These are phyloP conservation scores for Geotrichum cucujoidarum DNA, from an alignment of 1,139 yeast genomes.

Conservation along the genomic window DNA sequence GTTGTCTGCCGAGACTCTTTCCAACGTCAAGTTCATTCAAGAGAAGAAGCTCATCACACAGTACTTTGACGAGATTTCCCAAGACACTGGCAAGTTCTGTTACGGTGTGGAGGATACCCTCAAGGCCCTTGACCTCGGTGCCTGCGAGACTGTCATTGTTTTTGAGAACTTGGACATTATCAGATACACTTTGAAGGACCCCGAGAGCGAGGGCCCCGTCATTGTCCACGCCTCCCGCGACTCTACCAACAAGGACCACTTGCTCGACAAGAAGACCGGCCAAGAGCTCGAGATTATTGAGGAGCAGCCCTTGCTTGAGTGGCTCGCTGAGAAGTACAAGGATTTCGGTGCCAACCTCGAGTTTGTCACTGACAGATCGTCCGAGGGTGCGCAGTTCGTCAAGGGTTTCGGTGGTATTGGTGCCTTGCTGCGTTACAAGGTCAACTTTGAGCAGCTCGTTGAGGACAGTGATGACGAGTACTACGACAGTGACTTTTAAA, in stretches of 20 bases:
- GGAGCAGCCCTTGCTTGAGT: constrained; percentile 83
- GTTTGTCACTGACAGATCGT: constrained; percentile 81
- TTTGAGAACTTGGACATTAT: constrained; percentile 83
- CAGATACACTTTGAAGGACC: constrained; percentile 78
- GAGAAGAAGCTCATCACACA: constrained; percentile 90
- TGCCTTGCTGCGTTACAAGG: constrained; percentile 90
- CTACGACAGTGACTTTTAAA: constrained; percentile 54
- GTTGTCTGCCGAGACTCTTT: constrained; percentile 89
- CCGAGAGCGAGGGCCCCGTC: constrained; percentile 67
- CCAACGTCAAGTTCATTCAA: constrained; percentile 95
- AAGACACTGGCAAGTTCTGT: constrained; percentile 94
- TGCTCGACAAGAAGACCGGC: constrained; percentile 79
- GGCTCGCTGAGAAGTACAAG: constrained; percentile 96
- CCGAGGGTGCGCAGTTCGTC: constrained; percentile 97
- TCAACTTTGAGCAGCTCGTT: constrained; percentile 88
- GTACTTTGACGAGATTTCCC: constrained; percentile 95
- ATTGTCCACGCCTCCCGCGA: constrained; percentile 70
- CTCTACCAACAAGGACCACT: constrained; percentile 53
- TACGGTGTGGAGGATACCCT: constrained; percentile 95
- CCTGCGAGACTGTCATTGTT: constrained; percentile 87
- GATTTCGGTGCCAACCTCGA: constrained; percentile 92
- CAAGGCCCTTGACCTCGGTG: constrained; percentile 93
- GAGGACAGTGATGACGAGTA: constrained; percentile 90
- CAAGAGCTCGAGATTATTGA: constrained; percentile 79
- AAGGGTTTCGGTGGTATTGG: constrained; percentile 99